A percentile compares a stretch with the other conserved stretches of the same genome.
phyloP scores from a whole-genome alignment of 139 green algal species.

The Chlorella sp. region DNA sequence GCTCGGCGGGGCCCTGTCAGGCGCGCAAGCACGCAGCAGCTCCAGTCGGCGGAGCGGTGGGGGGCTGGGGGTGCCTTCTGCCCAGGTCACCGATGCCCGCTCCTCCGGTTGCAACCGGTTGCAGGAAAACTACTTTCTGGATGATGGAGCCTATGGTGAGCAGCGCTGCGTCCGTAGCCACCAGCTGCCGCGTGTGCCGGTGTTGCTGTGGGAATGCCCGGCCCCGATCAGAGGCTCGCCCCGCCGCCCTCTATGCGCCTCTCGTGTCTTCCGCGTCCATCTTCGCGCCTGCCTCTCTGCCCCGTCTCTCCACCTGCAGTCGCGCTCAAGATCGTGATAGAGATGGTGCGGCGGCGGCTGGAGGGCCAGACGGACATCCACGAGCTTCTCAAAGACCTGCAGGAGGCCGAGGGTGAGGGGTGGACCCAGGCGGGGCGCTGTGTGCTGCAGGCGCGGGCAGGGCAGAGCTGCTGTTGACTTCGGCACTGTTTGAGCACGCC shows the following conservation, averaged over 20 bases:
- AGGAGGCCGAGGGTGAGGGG: too few relatives aligned
- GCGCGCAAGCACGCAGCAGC: neutral
- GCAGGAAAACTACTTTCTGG: constrained; percentile 92
- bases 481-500: too few relatives aligned
- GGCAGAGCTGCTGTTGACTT: neutral
- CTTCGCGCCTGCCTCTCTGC: too few relatives aligned
- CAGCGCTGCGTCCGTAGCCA: too few relatives aligned
- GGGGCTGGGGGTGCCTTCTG: neutral
- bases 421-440: too few relatives aligned
- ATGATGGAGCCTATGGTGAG: constrained; percentile 94
- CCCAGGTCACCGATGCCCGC: neutral
- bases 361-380: constrained; percentile 59
- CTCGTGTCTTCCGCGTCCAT: too few relatives aligned
- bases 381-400: constrained; percentile 74
- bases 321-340: constrained; percentile 90
- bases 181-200: too few relatives aligned
- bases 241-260: too few relatives aligned
- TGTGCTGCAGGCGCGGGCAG: neutral
- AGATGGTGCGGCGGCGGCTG: constrained; percentile 63
- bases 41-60: neutral
- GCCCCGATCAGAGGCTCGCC: too few relatives aligned
- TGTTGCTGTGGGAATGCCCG: too few relatives aligned
- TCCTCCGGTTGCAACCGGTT: neutral
- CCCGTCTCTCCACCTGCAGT: too few relatives aligned
- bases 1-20: too few relatives aligned